Conservation (phyloP, 1,284 basidiomycete genomes). For the Leccinum proximum region DNA sequence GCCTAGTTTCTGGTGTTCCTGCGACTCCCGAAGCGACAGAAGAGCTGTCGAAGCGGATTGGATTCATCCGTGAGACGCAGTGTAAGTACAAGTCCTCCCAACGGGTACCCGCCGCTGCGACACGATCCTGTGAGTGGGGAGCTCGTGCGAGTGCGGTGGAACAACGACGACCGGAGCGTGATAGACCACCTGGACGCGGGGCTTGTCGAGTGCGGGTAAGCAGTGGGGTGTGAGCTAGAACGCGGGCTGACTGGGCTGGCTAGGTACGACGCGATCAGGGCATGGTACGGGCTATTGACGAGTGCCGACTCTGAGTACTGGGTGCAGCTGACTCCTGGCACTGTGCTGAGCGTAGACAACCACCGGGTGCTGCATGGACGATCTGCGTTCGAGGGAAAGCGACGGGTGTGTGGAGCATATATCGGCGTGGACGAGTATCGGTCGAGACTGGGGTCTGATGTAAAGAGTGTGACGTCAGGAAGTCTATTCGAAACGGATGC, state of each 20-base stretch:
- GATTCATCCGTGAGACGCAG: slow-evolving; percentile 92
- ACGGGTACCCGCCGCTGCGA: slow-evolving; percentile 68
- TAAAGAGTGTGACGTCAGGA: slow-evolving; percentile 11
- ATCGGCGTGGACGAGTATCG: slow-evolving; percentile 89
- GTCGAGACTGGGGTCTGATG: slow-evolving; percentile 54
- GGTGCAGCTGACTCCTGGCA: slow-evolving; percentile 86
- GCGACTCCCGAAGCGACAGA: slow-evolving; percentile 85
- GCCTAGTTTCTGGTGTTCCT: slow-evolving; percentile 84
- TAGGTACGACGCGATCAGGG: slow-evolving; percentile 82
- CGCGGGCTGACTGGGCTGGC: slow-evolving; percentile 12
- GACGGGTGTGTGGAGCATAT: slow-evolving; percentile 96
- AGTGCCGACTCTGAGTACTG: slow-evolving; percentile 88
- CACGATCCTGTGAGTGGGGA: slow-evolving; percentile 63
- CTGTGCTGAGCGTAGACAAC: slow-evolving; percentile 76
- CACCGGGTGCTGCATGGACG: slow-evolving; percentile 95
- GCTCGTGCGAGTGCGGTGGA: slow-evolving; percentile 86
- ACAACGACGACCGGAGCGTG: slow-evolving; percentile 91
- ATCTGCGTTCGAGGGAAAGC: slow-evolving; percentile 82
- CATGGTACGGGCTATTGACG: slow-evolving; percentile 77
- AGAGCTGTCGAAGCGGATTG: slow-evolving; percentile 72
- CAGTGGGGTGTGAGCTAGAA: not conserved
- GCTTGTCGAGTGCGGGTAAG: slow-evolving; percentile 70
- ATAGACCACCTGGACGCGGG: slow-evolving; percentile 58
- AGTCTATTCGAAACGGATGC: slow-evolving; percentile 51
- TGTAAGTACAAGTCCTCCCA: slow-evolving; percentile 51